A percentile compares a stretch with the other conserved stretches of the same genome.
phyloP scores from a whole-genome alignment of 2,329 filamentous ascomycete species.

The Neofusicoccum parvum region DNA sequence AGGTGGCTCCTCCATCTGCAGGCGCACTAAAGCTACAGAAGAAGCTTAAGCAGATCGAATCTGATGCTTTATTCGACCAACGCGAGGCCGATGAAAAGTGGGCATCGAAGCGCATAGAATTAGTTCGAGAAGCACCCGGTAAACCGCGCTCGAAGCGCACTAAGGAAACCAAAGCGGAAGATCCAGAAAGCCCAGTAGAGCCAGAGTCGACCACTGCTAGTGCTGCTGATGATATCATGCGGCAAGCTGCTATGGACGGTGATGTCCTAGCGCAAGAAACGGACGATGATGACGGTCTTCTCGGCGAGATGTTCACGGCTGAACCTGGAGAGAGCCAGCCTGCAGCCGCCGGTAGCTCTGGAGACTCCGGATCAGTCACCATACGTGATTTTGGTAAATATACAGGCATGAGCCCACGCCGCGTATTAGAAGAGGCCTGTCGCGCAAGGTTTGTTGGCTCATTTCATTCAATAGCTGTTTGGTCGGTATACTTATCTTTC shows the following conservation, averaged over 20 bases:
- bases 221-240: conserved; percentile 53
- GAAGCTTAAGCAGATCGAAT: conserved; percentile 76
- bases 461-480: not conserved
- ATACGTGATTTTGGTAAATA: conserved; percentile 85
- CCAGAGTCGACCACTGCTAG: not conserved
- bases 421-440: conserved; percentile 84
- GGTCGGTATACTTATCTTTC: conserved; percentile 18
- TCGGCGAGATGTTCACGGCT: conserved; percentile 61
- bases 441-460: conserved; percentile 63
- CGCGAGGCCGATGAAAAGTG: conserved; percentile 50
- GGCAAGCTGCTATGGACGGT: conserved; percentile 46
- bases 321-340: conserved; percentile 48
- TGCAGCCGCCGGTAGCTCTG: conserved; percentile 25
- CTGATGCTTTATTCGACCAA: conserved; percentile 56
- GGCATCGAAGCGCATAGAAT: conserved; percentile 45
- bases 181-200: not conserved
- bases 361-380: conserved; percentile 55
- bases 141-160: conserved; percentile 17
- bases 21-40: conserved; percentile 68
- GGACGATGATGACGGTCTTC: conserved; percentile 58
- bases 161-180: conserved; percentile 15
- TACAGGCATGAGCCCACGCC: conserved; percentile 73
- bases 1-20: conserved; percentile 33
- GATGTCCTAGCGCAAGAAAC: conserved; percentile 37
- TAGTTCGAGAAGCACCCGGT: conserved; percentile 42